These are phyloP conservation scores for Puccinia novopanici DNA, from an alignment of 1,284 basidiomycete species.

Conservation along the genomic window DNA sequence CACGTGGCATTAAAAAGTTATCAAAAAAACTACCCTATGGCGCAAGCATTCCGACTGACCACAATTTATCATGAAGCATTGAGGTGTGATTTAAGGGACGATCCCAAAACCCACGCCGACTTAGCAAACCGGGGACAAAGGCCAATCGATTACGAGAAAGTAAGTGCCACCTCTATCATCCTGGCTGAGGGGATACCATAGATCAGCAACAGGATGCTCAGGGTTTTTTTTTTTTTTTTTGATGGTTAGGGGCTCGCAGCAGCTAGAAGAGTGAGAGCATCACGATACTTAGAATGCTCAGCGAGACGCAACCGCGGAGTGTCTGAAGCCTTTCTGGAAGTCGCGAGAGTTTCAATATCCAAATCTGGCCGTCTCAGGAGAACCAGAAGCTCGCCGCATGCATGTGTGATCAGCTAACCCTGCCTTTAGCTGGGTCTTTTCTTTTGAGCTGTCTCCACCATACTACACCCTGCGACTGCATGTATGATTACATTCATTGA, in stretches of 20 bases:
- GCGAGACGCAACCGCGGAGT: constrained; percentile 94
- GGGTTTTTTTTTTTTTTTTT: neutral
- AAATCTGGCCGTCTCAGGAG: constrained; percentile 4
- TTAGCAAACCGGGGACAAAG: constrained; percentile 70
- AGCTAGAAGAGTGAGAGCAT: constrained; percentile 85
- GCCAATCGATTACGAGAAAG: constrained; percentile 81
- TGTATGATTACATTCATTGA: neutral
- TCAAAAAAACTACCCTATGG: neutral
- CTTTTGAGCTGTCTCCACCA: neutral
- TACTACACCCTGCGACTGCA: neutral
- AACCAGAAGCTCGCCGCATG: neutral
- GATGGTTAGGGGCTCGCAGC: constrained; percentile 69
- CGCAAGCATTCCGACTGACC: neutral
- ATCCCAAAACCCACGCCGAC: constrained; percentile 69
- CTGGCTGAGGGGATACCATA: too few species aligned
- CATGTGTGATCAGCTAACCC: neutral
- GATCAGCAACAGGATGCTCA: neutral
- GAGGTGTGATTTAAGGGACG: constrained; percentile 90
- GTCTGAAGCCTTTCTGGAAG: constrained; percentile 81
- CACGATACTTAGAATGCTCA: constrained; percentile 93
- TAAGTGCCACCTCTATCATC: constrained; percentile 39
- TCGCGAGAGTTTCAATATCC: constrained; percentile 38
- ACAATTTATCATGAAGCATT: constrained; percentile 65
- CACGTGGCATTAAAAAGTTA: neutral
- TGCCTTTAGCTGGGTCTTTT: neutral